Conservation (phyloP, 169 alveolate species). For the Plasmodium blacklocki region DNA sequence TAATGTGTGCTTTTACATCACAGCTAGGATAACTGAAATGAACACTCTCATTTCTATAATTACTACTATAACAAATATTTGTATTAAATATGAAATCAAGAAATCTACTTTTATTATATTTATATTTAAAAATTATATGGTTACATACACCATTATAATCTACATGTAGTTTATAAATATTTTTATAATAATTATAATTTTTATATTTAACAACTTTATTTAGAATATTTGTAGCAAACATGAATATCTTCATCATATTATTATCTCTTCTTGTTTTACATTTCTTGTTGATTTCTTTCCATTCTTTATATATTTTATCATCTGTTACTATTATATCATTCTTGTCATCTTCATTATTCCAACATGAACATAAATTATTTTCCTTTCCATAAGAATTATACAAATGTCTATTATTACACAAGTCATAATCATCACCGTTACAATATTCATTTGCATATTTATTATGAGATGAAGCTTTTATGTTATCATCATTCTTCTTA, state of each 20-base stretch:
- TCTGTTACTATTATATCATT: neutral
- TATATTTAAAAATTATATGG: neutral
- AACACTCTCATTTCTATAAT: conserved; percentile 14
- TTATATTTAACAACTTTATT: conserved; percentile 26
- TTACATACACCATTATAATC: conserved; percentile 50
- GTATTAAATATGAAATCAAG: conserved; percentile 16
- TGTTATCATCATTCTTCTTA: too few relatives aligned
- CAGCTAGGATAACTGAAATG: neutral
- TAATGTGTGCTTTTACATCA: neutral
- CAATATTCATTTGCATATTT: too few relatives aligned
- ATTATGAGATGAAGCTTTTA: too few relatives aligned
- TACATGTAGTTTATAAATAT: conserved; percentile 50
- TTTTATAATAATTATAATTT: conserved; percentile 22
- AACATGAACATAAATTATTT: too few relatives aligned
- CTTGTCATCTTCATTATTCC: neutral
- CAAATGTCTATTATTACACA: neutral
- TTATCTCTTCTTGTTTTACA: too few relatives aligned
- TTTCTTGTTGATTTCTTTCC: conserved; percentile 15
- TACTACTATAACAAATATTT: conserved; percentile 25
- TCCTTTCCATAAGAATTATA: neutral
- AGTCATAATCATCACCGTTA: neutral
- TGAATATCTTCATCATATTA: neutral
- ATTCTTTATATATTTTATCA: conserved; percentile 19
- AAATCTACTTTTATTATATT: conserved; percentile 21
- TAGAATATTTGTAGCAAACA: conserved; percentile 60